These are phyloP conservation scores for Fusarium heterosporum DNA, from an alignment of 2,329 filamentous ascomycete genomes.

Conservation along the genomic window DNA sequence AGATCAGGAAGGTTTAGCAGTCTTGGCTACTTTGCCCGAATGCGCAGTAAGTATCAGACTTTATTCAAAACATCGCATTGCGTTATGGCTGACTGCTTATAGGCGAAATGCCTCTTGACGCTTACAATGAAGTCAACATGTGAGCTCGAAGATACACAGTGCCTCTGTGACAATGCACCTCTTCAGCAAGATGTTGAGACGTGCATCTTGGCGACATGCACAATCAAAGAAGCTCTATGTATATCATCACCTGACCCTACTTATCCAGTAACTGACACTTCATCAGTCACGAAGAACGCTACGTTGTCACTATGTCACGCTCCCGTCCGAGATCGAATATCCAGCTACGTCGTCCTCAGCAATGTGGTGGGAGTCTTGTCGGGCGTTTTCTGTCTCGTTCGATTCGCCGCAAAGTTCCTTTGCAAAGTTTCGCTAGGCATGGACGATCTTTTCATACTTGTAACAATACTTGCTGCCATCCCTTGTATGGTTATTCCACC, in stretches of 20 bases:
- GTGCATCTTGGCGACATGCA: constrained; percentile 48
- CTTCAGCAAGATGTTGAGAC: constrained; percentile 42
- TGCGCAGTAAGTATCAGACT: constrained; percentile 47
- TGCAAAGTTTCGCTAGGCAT: constrained; percentile 52
- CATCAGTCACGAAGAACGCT: constrained; percentile 41
- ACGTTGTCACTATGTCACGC: constrained; percentile 45
- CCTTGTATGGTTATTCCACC: constrained; percentile 49
- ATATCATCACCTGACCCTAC: not conserved
- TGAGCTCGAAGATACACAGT: constrained; percentile 42
- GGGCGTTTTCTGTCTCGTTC: constrained; percentile 55
- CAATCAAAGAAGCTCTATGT: constrained; percentile 49
- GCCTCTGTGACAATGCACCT: constrained; percentile 47
- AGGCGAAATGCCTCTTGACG: constrained; percentile 46
- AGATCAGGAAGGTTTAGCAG: not conserved
- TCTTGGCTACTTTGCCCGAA: constrained; percentile 40
- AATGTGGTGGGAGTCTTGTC: constrained; percentile 50
- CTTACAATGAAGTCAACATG: constrained; percentile 45
- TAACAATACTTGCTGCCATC: constrained; percentile 46
- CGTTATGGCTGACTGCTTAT: not conserved
- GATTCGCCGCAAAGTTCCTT: constrained; percentile 53
- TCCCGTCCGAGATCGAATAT: constrained; percentile 48
- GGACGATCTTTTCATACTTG: constrained; percentile 54
- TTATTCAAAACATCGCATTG: not conserved
- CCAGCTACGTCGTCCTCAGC: constrained; percentile 14
- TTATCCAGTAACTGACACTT: not conserved